Conservation (phyloP, 768 basidiomycete genomes). For the Vararia minispora region DNA sequence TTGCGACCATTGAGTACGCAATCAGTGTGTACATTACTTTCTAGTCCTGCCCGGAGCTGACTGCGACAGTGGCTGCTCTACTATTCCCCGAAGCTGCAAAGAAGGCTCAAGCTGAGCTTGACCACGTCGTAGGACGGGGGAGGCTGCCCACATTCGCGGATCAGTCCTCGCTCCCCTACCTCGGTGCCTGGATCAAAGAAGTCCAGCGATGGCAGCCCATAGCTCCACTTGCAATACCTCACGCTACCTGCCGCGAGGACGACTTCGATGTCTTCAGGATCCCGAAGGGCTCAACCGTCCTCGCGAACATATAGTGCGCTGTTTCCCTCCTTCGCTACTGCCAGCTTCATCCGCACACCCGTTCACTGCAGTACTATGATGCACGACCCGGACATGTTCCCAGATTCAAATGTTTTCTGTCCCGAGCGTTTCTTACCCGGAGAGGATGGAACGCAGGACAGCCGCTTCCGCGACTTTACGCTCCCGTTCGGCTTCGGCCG, state of each 20-base stretch:
- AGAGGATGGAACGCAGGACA: constrained; percentile 4
- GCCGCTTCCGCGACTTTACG: constrained; percentile 8
- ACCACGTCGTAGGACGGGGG: constrained; percentile 8
- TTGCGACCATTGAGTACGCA: constrained; percentile 1
- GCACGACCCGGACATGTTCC: constrained; percentile 13
- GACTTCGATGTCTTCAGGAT: constrained; percentile 12
- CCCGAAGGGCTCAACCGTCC: constrained; percentile 12
- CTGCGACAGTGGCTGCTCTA: constrained; percentile 1
- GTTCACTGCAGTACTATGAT: constrained; percentile 9
- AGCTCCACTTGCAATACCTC: constrained; percentile 4
- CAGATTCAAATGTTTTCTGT: constrained; percentile 15
- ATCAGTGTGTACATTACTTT: not conserved
- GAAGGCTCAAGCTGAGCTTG: constrained; percentile 12
- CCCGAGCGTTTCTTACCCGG: constrained; percentile 14
- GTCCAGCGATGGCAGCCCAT: constrained; percentile 5
- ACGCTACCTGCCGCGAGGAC: constrained; percentile 12
- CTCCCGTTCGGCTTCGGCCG: constrained; percentile 17
- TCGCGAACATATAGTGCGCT: constrained; percentile 6
- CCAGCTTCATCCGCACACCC: no score
- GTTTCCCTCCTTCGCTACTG: not conserved
- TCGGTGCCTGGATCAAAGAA: constrained; percentile 11
- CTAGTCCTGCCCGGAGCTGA: not conserved
- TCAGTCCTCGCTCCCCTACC: constrained; percentile 7
- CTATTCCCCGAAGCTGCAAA: constrained; percentile 8
- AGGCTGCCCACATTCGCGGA: constrained; percentile 13